Evolutionary conservation across 225 moss, liverwort and hornwort genomes (phyloP), one percentile per base, ranked within the genome.

Genomic region (Anthoceros angustus): DNA sequence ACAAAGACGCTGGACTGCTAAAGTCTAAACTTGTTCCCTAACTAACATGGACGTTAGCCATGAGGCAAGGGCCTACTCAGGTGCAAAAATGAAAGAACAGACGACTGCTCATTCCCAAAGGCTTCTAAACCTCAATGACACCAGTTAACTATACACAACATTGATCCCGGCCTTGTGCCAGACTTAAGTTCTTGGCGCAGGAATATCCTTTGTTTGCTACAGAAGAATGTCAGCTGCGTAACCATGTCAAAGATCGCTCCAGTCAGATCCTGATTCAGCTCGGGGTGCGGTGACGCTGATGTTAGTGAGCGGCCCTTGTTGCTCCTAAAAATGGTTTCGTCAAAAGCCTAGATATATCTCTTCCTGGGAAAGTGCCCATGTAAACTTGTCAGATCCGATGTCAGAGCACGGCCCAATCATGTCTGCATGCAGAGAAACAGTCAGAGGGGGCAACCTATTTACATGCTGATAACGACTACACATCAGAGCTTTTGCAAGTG

Each of bases 381-480:
- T 15, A 55, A 55, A 55, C 23, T 55, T 55, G n/a, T 55, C 55
- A 55, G 55, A 55, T 55, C 14, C n/a, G 55, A 55, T 55, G 55
- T 55, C 55, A 55, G 14, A 55, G n/a, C 55, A 15, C 55, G 8
- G 55, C 8, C n/a, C n/a, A 46, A 20, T 55, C 12, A 15, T 55
- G 55, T 55, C 55, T 55, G 55, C 55, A 55, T 55, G n/a, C 55
- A 55, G 6, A 46, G 45, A 46, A 23, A 55, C 55, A 55, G 55
- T 55, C 55, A 55, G 55, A 55, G 5, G n/a, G 23, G 18, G 18
- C 55, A 55, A 7, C 55, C 18, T 5, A 4, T 9, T 18, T 2
- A 18, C 10, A 55, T 23, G 18, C 55, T 55, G 18, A 55, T 18
- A 18, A 55, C 23, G 7, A 55, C 55, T 23, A 55, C 14, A 55